Base-by-base conservation (phyloP, 306 rosid species). In the Potentilla sterilis region DNA sequence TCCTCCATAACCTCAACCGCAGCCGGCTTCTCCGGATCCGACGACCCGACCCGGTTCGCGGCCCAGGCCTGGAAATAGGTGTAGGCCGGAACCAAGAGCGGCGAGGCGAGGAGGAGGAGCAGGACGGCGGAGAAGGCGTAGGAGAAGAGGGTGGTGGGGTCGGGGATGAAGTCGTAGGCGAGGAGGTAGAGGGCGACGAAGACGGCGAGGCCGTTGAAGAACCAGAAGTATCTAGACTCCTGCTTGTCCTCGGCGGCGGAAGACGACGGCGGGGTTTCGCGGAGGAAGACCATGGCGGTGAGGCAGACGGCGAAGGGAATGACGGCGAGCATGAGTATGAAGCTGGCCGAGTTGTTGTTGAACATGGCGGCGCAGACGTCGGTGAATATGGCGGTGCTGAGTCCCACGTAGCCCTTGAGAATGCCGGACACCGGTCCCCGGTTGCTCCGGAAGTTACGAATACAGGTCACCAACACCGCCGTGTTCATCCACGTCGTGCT, bases 401-500 rank as follows among this genome's bases (percentile, higher is more conserved):
- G 83, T 0, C 97, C 96, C 1, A 94, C 93, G 69, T 85, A 93
- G 4, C 98, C 98, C 24, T 93, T 90, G 7, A 93, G 78, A 43
- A 93, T 90, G 6, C 98, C 98, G 6, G 98, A 84, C 66, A 90
- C 98, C 0, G 98, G 98, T 2, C 98, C 98, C 43, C 98, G 75
- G 86, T 93, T 93, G 15, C 71, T 75, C 5, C 92, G 86, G 75
- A 93, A 93, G 81, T 93, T 93, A 0, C 98, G 75, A 16, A 93
- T 90, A 77, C 89, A 90, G 0, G 98, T 93, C 2, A 93, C 98
- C 22, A 93, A 71, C 32, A 93, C 86, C 13, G 98, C 98, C 73
- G 98, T 95, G 96, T 95, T 95, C 98, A 95, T 92, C 98, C 98
- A 95, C 1, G 98, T 95, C 0, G 98, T 85, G 85, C 97, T 92